phyloP scores from a whole-genome alignment of 352 stramenopile genomes.

The Globisporangium rhizosaccharum region DNA sequence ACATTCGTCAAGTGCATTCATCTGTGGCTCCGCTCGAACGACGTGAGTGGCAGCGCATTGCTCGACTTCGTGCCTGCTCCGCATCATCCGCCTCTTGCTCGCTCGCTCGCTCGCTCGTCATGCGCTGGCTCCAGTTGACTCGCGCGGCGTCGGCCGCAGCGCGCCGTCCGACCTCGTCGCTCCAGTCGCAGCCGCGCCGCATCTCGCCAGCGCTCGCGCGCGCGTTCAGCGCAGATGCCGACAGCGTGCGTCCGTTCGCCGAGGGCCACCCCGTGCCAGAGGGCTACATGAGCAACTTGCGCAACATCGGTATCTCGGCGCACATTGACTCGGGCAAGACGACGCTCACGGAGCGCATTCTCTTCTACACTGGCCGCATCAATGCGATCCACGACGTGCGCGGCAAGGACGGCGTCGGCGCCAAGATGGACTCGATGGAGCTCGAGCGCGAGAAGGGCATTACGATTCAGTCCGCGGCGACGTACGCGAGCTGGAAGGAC shows the following conservation, averaged over 20 bases:
- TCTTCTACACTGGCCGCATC: slow-evolving; percentile 99
- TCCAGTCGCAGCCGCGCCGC: slow-evolving; percentile 9
- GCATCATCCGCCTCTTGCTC: not conserved
- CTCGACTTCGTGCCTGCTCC: not conserved
- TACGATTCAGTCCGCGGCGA: slow-evolving; percentile 99
- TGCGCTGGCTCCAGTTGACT: slow-evolving; percentile 59
- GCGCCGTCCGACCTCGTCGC: slow-evolving; percentile 7
- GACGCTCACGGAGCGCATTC: slow-evolving; percentile 98
- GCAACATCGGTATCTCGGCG: slow-evolving; percentile 96
- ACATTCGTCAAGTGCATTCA: too few relatives aligned
- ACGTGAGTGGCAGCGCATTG: not conserved
- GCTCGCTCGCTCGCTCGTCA: slow-evolving; percentile 8
- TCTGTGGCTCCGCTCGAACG: too few relatives aligned
- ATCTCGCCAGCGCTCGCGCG: slow-evolving; percentile 18
- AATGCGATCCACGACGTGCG: slow-evolving; percentile 95
- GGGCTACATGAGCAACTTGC: slow-evolving; percentile 81
- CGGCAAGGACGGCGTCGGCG: slow-evolving; percentile 96
- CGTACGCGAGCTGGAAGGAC: slow-evolving; percentile 95
- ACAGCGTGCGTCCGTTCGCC: slow-evolving; percentile 36
- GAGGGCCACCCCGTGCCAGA: slow-evolving; percentile 36
- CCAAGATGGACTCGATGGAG: slow-evolving; percentile 99
- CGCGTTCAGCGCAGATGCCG: slow-evolving; percentile 25
- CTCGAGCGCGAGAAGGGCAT: slow-evolving; percentile 99
- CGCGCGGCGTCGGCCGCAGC: slow-evolving; percentile 24
- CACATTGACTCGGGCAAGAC: slow-evolving; percentile 99